Evolutionary conservation across 2,329 filamentous ascomycete genomes (phyloP), one percentile per base, ranked within the genome.

Genomic region (Trichophyton mentagrophytes): DNA sequence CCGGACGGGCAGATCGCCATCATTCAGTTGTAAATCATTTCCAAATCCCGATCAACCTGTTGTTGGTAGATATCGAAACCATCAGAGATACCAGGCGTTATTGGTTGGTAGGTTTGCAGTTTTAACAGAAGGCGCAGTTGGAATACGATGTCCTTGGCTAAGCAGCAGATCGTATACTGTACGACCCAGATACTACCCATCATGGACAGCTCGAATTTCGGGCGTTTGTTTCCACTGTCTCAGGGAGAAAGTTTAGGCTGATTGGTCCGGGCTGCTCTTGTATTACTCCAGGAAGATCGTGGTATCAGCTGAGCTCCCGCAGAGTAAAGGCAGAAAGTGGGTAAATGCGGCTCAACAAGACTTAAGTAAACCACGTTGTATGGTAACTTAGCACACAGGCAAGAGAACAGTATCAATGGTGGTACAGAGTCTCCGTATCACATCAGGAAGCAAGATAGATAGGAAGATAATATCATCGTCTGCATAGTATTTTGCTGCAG

Each of bases 161-260:
- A 55, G 51, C 51, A 36, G 33, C 30, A 55, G 51, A n/a, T 22
- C 7, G 51, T 55, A 55, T 55, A 55, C 27, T 55, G 51, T 55
- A 55, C 51, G 33, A 55, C 51, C 30, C 11, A 36, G 15, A 33
- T 55, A 55, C 27, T 7, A 55, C n/a, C 15, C 51, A 55, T 36
- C 27, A 15, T 36, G 15, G 51, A 38, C 25, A 55, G 51, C 51
- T 36, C 27, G 9, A n/a, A 17, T 8, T 38, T 27, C 13, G 9
- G 33, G 6, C 30, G n/a, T 13, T 38, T 17, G 27, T 30, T 55
- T 13, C 51, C 30, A 13, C 8, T n/a, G 51, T 38, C 25, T 55
- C n/a, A 36, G 51, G n/a, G 13, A 27, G 6, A 38, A 17, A 33
- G 11, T 3, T 13, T 2, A 8, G 13, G 22, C 13, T 55, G 51